phyloP scores from a whole-genome alignment of 495 filamentous ascomycete genomes.

The Neurospora sp. region DNA sequence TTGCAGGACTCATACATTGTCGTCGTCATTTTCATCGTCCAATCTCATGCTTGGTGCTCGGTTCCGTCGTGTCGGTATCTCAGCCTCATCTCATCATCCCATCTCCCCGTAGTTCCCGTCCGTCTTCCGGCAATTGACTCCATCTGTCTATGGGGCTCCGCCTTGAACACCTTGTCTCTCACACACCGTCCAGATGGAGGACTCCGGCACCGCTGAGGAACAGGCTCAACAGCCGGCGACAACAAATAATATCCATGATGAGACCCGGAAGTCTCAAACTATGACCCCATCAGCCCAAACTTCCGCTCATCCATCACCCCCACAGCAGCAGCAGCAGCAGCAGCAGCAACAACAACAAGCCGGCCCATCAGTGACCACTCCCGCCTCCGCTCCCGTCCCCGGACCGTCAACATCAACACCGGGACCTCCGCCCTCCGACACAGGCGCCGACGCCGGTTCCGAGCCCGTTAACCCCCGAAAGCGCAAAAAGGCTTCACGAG shows the following conservation, averaged over 20 bases:
- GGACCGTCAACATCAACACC: conserved; percentile 4
- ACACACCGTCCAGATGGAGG: background rate
- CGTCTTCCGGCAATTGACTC: background rate
- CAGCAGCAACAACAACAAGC: background rate
- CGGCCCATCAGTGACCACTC: background rate
- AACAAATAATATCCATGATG: background rate
- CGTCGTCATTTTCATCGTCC: background rate
- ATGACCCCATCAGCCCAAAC: background rate
- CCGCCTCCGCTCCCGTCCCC: background rate
- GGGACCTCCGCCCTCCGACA: conserved; percentile 9
- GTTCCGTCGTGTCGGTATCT: background rate
- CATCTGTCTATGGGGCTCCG: background rate
- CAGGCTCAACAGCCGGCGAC: background rate
- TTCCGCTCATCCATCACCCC: background rate
- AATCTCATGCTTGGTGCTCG: background rate
- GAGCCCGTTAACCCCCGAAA: conserved; percentile 28
- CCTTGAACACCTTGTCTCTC: background rate
- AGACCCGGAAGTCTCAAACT: background rate
- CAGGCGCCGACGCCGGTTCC: conserved; percentile 18
- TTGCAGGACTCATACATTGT: background rate
- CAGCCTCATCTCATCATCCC: background rate
- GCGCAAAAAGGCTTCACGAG: conserved; percentile 28
- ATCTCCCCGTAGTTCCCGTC: background rate
- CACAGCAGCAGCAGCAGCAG: background rate
- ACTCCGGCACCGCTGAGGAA: background rate